phyloP scores from a whole-genome alignment of 129 eudicot species.

The Artemisia argyi region DNA sequence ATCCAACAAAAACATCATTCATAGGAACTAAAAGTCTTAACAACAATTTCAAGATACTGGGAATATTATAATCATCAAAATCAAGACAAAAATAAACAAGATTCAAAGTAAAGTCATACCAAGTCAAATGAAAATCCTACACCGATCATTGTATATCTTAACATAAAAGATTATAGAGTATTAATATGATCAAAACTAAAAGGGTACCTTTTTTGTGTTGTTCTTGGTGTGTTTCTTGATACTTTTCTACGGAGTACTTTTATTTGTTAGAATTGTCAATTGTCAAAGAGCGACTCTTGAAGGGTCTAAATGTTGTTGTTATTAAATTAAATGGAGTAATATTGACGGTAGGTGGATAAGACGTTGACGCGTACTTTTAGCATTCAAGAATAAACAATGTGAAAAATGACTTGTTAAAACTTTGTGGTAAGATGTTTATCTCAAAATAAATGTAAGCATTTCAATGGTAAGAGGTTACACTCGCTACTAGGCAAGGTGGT shows the following conservation, averaged over 20 bases:
- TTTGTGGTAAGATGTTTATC: no score
- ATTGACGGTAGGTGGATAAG: no score
- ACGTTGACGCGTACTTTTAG: no score
- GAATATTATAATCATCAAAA: conserved; percentile 3
- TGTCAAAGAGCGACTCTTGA: not conserved
- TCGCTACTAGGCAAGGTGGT: no score
- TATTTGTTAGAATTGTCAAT: not conserved
- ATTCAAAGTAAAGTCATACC: no score
- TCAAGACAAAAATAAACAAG: conserved; percentile 1
- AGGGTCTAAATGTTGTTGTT: no score
- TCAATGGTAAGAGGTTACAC: no score
- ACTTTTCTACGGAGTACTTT: not conserved
- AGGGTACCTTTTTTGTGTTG: not conserved
- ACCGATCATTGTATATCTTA: not conserved
- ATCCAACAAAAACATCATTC: not conserved
- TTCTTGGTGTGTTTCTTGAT: not conserved
- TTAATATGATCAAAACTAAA: not conserved
- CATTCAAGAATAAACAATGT: no score
- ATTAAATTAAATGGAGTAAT: no score
- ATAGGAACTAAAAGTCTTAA: conserved; percentile 24
- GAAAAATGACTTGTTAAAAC: no score
- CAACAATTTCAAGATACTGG: not conserved
- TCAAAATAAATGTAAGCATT: no score
- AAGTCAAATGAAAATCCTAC: conserved; percentile 13
- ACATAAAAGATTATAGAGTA: not conserved